These are phyloP conservation scores for Boletus rufocinnamomeus DNA, from an alignment of 768 basidiomycete genomes.

Conservation along the genomic window DNA sequence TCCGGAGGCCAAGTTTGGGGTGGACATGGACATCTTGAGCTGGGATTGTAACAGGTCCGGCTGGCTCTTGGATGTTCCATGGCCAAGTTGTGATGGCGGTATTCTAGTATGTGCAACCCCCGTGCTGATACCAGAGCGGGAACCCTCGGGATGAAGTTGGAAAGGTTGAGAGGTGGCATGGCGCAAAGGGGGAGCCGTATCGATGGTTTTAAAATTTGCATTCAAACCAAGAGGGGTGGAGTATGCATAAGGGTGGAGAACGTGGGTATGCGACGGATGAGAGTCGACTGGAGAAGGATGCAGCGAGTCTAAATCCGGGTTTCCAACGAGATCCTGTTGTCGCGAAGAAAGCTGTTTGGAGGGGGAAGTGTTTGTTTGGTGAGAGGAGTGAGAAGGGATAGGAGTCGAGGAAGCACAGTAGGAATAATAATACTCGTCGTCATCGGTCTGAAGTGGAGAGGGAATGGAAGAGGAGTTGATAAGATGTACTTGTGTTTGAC, in stretches of 20 bases:
- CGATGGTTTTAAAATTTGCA: neutral
- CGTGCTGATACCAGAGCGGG: neutral
- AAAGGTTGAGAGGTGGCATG: conserved; percentile 30
- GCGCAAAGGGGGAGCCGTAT: conserved; percentile 14
- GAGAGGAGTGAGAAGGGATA: conserved; percentile 17
- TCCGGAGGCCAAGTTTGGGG: conserved; percentile 56
- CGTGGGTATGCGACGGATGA: conserved; percentile 29
- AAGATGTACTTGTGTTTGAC: conserved; percentile 9
- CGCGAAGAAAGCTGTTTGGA: conserved; percentile 22
- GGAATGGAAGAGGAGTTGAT: conserved; percentile 16
- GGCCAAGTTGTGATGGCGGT: conserved; percentile 13
- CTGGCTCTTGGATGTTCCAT: conserved; percentile 1
- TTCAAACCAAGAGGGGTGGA: conserved; percentile 28
- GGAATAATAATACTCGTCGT: conserved; percentile 53
- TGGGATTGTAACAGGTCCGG: neutral
- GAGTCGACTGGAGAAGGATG: conserved; percentile 17
- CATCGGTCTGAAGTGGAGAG: conserved; percentile 31
- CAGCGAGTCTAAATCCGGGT: conserved; percentile 22
- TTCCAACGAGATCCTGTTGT: conserved; percentile 15
- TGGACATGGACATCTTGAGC: conserved; percentile 61
- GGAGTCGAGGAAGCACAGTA: conserved; percentile 47
- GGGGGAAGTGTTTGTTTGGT: conserved; percentile 16
- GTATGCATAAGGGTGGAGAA: conserved; percentile 56
- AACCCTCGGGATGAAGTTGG: conserved; percentile 18
- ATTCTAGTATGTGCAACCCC: neutral